Conservation (phyloP, 129 eudicot genomes). For the Escallonia herrerae region DNA sequence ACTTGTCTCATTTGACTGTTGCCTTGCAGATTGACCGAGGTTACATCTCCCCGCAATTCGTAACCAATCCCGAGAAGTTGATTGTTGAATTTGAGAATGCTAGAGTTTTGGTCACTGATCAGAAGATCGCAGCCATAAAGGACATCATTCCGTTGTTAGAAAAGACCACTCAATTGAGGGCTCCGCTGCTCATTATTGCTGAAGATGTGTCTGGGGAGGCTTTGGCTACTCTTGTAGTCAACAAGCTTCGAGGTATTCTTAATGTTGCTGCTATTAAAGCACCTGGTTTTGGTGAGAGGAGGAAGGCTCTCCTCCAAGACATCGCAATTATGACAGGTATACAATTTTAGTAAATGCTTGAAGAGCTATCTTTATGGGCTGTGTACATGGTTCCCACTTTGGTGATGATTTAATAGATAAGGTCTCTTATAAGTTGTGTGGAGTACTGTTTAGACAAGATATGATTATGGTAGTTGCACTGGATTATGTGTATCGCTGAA, state of each 20-base stretch:
- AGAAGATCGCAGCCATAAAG: constrained; percentile 68
- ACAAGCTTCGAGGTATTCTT: constrained; percentile 57
- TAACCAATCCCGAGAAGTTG: constrained; percentile 64
- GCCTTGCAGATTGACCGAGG: constrained; percentile 71
- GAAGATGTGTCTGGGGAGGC: constrained; percentile 72
- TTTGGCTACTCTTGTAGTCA: constrained; percentile 68
- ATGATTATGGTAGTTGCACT: too few species aligned
- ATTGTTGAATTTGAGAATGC: constrained; percentile 75
- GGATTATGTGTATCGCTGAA: too few species aligned
- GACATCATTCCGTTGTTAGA: constrained; percentile 70
- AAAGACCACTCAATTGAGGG: constrained; percentile 58
- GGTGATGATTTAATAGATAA: too few species aligned
- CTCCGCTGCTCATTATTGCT: constrained; percentile 56
- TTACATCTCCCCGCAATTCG: constrained; percentile 74
- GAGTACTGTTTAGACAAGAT: too few species aligned
- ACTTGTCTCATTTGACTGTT: not conserved
- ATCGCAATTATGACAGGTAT: constrained; percentile 64
- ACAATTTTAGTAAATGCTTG: too few species aligned
- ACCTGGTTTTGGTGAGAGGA: constrained; percentile 67
- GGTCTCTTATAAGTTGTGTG: too few species aligned
- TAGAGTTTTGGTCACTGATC: constrained; percentile 60
- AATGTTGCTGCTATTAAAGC: constrained; percentile 79
- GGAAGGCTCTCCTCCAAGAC: constrained; percentile 71
- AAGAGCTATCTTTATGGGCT: too few species aligned
- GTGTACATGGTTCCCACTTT: too few species aligned